Evolutionary conservation across 257 asterid genomes (phyloP), one percentile per base, ranked within the genome.

Genomic region (Scutellaria baicalensis): DNA sequence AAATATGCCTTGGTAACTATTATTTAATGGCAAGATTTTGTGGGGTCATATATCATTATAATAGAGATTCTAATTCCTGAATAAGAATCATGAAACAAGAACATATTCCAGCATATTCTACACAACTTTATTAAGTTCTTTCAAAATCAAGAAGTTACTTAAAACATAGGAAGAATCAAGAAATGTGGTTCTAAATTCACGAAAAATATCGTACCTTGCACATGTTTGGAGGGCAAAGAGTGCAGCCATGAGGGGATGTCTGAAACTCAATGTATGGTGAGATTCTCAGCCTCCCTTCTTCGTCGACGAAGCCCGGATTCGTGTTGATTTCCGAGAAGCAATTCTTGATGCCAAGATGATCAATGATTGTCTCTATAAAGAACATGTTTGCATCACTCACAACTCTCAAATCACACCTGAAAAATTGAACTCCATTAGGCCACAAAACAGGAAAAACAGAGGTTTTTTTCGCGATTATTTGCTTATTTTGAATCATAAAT

Each of bases 361-460:
- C 84, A 48, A 93, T 48, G 6, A 90, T 89, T 0, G 96, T 85
- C 78, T 89, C 96, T 0, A 93, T 84, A 51, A 84, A 93, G 69
- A 93, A 82, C 56, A 71, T 6, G 69, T 93, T 93, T 23, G 99
- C 97, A 66, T 93, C 99, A 45, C 99, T 93, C 63, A 93, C 83
- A 5, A 93, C 75, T 81, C 91, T 93, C 89, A 93, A 68, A 78
- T 89, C 96, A 76, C 99, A 93, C 73, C 96, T 86, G 45, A 35
- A 44, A 43, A 47, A 8, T 6, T 50, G 9, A 43, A 1, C 4
- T 1, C 27, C 18, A 42, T 56, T 51, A 27, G 21, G 0, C n/a
- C 12, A 18, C 8, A 66, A 1, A 27, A 27, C 5, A 27, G 33
- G 3, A 1, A 27, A 27, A 27, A 27, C 33, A 27, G 33, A 27